Base-by-base conservation (phyloP, 345 rosid genomes). In the Capsella bursapastoris region DNA sequence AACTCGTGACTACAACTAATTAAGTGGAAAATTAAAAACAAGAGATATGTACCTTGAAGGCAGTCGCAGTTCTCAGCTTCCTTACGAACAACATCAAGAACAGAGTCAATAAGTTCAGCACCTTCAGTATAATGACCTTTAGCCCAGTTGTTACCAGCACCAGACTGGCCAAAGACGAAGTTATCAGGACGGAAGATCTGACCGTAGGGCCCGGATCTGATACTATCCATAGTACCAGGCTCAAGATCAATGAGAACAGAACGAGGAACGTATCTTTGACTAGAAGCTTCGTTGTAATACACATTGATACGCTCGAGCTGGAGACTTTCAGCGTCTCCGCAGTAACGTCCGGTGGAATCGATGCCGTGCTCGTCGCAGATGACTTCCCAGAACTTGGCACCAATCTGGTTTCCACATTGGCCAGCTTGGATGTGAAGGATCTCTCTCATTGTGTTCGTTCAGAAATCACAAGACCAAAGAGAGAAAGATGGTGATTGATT, bases 161-260 rank as follows among this genome's bases (percentile, higher is more conserved):
- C 75, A 18, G 75, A 71, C 57, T 71, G 75, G 0, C 75, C 75
- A 6, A 71, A 71, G 45, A 71, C 75, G 14, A 71, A 71, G 68
- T 71, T 71, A 47, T 71, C 75, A 31, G 75, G 75, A 12, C 75
- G 56, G 37, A 71, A 71, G 43, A 71, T 71, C 75, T 71, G 76
- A 22, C 76, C 76, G 8, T 13, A 72, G 0, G 76, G 60, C 6
- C 76, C 62, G 27, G 76, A 72, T 59, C 76, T 48, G 68, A 72
- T 48, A 31, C 60, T 60, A 41, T 72, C 76, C 76, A 72, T 72
- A 51, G 76, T 72, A 2, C 76, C 69, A 47, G 76, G 76, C 41
- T 72, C 76, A 11, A 72, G 66, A 61, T 72, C 76, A 69, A 72
- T 72, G 15, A 72, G 69, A 8, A 72, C 69, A 25, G 69, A 69